These are phyloP conservation scores for Lavandula angustifolia DNA, from an alignment of 257 asterid species.

Conservation along the genomic window DNA sequence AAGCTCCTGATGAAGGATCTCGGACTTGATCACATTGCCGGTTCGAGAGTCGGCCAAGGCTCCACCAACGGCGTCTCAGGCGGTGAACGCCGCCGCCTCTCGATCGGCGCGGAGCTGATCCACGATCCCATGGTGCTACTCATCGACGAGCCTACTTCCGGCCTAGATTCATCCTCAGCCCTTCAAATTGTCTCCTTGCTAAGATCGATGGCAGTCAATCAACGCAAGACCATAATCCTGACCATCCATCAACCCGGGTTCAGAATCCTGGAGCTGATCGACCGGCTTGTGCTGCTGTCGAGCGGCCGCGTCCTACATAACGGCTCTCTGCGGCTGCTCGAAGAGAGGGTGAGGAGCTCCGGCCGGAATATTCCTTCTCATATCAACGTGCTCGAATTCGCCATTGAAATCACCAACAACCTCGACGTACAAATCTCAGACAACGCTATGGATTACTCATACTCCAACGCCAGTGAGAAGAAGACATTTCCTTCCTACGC, in stretches of 20 bases:
- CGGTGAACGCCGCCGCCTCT: conserved; percentile 81
- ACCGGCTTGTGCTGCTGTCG: conserved; percentile 65
- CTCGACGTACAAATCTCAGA: conserved; percentile 21
- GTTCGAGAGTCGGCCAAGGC: conserved; percentile 59
- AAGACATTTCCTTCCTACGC: conserved; percentile 31
- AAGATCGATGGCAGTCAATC: conserved; percentile 49
- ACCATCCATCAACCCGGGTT: conserved; percentile 94
- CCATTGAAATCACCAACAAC: conserved; percentile 54
- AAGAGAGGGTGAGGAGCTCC: conserved; percentile 41
- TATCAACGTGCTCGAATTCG: conserved; percentile 76
- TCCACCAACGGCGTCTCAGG: conserved; percentile 71
- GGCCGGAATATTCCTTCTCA: conserved; percentile 60
- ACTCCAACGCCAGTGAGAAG: background rate
- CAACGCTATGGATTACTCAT: background rate
- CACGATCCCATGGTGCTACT: conserved; percentile 69
- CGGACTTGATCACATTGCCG: conserved; percentile 61
- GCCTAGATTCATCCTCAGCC: conserved; percentile 84
- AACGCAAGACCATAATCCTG: conserved; percentile 57
- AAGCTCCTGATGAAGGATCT: conserved; percentile 59
- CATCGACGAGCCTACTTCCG: conserved; percentile 87
- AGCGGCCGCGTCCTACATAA: conserved; percentile 60
- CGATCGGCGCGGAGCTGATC: conserved; percentile 80
- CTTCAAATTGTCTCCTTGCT: conserved; percentile 58
- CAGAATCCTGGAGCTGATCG: conserved; percentile 67
- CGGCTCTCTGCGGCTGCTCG: conserved; percentile 56